A percentile compares a stretch with the other conserved stretches of the same genome.
Evolutionary conservation across 1,284 basidiomycete species (phyloP).

Genomic region (Microbotryomycetes sp.): DNA sequence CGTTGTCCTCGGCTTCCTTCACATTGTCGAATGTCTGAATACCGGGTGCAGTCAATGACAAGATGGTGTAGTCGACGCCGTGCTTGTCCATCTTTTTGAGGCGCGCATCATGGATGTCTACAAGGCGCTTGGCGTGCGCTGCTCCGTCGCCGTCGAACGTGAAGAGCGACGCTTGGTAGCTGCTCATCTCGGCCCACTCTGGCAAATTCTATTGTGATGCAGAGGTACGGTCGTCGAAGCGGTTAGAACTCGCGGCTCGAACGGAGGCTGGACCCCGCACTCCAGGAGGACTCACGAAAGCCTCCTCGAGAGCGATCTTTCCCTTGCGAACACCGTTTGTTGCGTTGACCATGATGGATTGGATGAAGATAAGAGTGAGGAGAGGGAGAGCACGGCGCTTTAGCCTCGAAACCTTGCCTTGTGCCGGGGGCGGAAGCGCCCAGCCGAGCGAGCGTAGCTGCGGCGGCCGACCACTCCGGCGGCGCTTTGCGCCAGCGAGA

Average conservation of each 20-base stretch:
- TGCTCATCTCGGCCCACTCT: constrained; percentile 23
- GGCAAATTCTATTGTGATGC: constrained; percentile 16
- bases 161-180: constrained; percentile 22
- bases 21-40: constrained; percentile 36
- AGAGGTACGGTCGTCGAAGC: background rate
- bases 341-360: constrained; percentile 10
- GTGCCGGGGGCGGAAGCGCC: no score
- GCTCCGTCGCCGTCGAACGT: constrained; percentile 18
- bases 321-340: constrained; percentile 1
- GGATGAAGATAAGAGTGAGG: background rate
- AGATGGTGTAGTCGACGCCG: constrained; percentile 35
- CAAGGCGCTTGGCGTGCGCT: constrained; percentile 17
- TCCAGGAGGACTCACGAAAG: constrained; percentile 1
- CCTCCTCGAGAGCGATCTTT: constrained; percentile 19
- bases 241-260: background rate
- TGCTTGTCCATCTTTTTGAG: constrained; percentile 36
- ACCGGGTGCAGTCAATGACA: constrained; percentile 36
- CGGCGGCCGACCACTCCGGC: no score
- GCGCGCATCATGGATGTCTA: constrained; percentile 35
- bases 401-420: no score
- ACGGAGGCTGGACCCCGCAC: background rate
- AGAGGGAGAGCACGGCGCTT: background rate
- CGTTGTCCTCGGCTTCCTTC: constrained; percentile 32
- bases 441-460: no score
- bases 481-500: no score